A percentile compares a stretch with the other conserved stretches of the same genome.
Evolutionary conservation across 345 rosid genomes (phyloP).

Genomic region (Limnanthes douglasii): DNA sequence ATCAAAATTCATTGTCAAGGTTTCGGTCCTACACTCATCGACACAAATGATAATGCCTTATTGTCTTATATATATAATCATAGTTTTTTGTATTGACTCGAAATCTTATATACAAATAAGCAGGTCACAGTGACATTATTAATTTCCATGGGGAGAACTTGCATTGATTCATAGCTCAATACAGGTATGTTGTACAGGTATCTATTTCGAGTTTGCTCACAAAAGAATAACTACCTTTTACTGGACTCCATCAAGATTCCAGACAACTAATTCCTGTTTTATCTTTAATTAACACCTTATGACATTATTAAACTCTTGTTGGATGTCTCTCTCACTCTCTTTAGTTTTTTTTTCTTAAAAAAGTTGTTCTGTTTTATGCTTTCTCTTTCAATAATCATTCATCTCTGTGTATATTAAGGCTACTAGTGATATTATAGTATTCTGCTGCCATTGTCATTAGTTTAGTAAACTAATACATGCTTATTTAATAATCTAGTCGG

Average conservation of each 20-base stretch:
- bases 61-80: slow-evolving; percentile 1
- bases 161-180: not conserved
- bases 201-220: slow-evolving; percentile 7
- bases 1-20: slow-evolving; percentile 36
- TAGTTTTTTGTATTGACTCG: not conserved
- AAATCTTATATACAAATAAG: slow-evolving; percentile 9
- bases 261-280: slow-evolving; percentile 5
- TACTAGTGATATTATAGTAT: too few relatives aligned
- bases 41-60: slow-evolving; percentile 10
- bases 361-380: too few relatives aligned
- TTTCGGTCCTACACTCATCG: not conserved
- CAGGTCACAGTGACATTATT: slow-evolving; percentile 31
- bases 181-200: too few relatives aligned
- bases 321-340: slow-evolving; percentile 8
- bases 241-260: slow-evolving; percentile 15
- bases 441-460: too few relatives aligned
- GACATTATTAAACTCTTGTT: slow-evolving; percentile 6
- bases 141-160: slow-evolving; percentile 15
- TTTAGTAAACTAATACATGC: too few relatives aligned
- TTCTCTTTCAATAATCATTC: too few relatives aligned
- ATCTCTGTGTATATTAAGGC: too few relatives aligned
- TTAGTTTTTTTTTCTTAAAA: too few relatives aligned
- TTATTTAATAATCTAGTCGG: too few relatives aligned
- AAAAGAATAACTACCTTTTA: slow-evolving; percentile 13
- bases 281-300: slow-evolving; percentile 1